Conservation (phyloP, 2,329 filamentous ascomycete genomes). For the Exophiala mesophila region DNA sequence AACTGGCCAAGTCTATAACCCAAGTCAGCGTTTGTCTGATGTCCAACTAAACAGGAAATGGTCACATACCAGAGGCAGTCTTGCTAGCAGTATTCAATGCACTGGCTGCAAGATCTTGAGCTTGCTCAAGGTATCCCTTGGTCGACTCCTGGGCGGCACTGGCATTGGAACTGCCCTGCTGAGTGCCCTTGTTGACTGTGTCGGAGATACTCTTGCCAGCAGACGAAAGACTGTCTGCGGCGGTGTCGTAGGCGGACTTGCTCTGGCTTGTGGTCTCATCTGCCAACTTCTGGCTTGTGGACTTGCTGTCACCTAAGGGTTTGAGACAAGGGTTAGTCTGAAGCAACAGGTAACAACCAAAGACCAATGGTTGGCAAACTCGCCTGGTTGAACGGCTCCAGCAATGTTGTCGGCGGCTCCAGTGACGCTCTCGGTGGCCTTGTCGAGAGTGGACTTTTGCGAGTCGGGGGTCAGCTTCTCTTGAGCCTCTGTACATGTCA, state of each 20-base stretch:
- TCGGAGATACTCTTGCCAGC: slow-evolving; percentile 13
- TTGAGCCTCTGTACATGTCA: slow-evolving; percentile 38
- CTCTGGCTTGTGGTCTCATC: slow-evolving; percentile 32
- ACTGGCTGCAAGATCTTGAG: slow-evolving; percentile 21
- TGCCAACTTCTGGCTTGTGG: slow-evolving; percentile 46
- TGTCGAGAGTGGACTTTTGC: slow-evolving; percentile 57
- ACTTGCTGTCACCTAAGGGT: slow-evolving; percentile 50
- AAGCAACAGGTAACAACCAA: not conserved
- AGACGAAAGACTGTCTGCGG: slow-evolving; percentile 11
- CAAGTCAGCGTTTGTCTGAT: slow-evolving; percentile 10
- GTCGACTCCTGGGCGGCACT: slow-evolving; percentile 11
- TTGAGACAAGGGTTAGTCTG: not conserved
- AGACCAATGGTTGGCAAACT: slow-evolving; percentile 8
- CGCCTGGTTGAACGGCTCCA: slow-evolving; percentile 36
- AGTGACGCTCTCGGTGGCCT: slow-evolving; percentile 54
- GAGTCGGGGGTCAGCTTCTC: slow-evolving; percentile 56
- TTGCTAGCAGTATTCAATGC: slow-evolving; percentile 25
- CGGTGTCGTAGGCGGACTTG: slow-evolving; percentile 1
- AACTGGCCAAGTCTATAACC: slow-evolving; percentile 20
- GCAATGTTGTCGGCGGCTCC: slow-evolving; percentile 52
- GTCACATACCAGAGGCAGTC: slow-evolving; percentile 17
- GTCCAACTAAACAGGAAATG: not conserved
- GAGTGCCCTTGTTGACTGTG: slow-evolving; percentile 8
- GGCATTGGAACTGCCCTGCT: slow-evolving; percentile 11
- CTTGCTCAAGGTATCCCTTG: slow-evolving; percentile 15